Base-by-base conservation (phyloP, 1,284 basidiomycete species). In the Trametes pubescens region DNA sequence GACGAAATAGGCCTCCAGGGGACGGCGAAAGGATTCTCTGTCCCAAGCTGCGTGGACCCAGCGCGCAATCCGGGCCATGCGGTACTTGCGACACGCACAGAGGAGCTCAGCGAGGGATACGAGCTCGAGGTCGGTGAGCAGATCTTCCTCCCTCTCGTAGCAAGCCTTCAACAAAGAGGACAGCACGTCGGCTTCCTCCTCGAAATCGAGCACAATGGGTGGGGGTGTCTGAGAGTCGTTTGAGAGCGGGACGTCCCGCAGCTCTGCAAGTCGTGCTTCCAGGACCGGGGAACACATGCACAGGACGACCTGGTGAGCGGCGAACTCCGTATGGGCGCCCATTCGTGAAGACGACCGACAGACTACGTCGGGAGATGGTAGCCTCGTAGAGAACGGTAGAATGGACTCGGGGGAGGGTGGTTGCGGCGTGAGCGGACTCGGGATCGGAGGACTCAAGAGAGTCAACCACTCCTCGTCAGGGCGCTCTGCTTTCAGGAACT, bases 81-180 rank as follows among this genome's bases (percentile, higher is more conserved):
- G 22, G 29, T 58, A 57, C n/a, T 48, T 57, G 5, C 43, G 14
- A 0, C 38, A 21, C 9, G 52, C 51, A 11, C 29, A 4, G 24
- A 57, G 26, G 22, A 61, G 24, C 2, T 44, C 21, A 2, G 59
- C 48, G 3, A 64, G 16, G 4, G 29, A 14, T 4, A 7, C 13
- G 21, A 32, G 34, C 8, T 49, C 49, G 6, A 21, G n/a, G 11
- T 9, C 21, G 8, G 3, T 2, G 5, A 44, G 43, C 2, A 47
- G 35, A 8, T 10, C 16, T 37, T 8, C 24, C 1, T 34, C 13
- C 2, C 11, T 4, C 18, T 8, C n/a, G n/a, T 56, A 56, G 22
- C 54, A 56, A 21, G n/a, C n/a, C 14, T 57, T 43, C 51, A 69
- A 52, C n/a, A 68, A 46, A 8, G 51, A 16, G 14, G 49, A 35